phyloP scores from a whole-genome alignment of 148 eudicot species.

The Polygonum maritimum region DNA sequence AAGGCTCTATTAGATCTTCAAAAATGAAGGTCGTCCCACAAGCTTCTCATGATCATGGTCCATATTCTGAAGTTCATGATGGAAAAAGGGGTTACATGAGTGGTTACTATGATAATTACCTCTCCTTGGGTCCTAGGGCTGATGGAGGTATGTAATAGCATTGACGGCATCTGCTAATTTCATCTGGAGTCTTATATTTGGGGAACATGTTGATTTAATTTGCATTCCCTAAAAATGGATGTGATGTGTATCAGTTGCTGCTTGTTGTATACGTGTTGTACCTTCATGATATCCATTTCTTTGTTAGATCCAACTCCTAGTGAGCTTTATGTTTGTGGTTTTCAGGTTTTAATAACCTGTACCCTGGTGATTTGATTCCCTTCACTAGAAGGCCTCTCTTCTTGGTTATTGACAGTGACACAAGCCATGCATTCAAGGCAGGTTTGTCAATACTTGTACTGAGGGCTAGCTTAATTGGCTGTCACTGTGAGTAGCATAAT shows the following conservation, averaged over 20 bases:
- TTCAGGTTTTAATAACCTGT: slow-evolving; percentile 78
- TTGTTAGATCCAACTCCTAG: not conserved
- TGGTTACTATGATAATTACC: slow-evolving; percentile 44
- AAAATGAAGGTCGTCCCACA: slow-evolving; percentile 38
- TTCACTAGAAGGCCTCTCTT: slow-evolving; percentile 85
- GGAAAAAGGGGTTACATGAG: slow-evolving; percentile 35
- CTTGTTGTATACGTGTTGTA: not conserved
- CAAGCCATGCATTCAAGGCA: slow-evolving; percentile 99
- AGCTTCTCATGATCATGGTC: slow-evolving; percentile 27
- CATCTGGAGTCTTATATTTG: not conserved
- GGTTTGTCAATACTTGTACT: slow-evolving; percentile 77
- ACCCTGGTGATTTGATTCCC: slow-evolving; percentile 87
- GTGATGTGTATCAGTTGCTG: not conserved
- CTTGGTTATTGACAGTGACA: slow-evolving; percentile 86
- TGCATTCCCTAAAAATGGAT: not conserved
- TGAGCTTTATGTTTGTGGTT: slow-evolving; percentile 13
- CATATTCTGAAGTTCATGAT: slow-evolving; percentile 25
- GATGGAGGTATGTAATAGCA: slow-evolving; percentile 47
- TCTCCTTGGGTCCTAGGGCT: slow-evolving; percentile 75
- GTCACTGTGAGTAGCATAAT: not conserved
- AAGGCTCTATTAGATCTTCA: slow-evolving; percentile 50
- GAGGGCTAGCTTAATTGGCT: not conserved
- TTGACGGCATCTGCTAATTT: not conserved
- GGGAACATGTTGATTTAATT: not conserved
- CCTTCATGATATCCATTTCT: not conserved